A percentile compares a stretch with the other conserved stretches of the same genome.
Conservation (phyloP, 345 rosid genomes). For the Salix udensis region DNA sequence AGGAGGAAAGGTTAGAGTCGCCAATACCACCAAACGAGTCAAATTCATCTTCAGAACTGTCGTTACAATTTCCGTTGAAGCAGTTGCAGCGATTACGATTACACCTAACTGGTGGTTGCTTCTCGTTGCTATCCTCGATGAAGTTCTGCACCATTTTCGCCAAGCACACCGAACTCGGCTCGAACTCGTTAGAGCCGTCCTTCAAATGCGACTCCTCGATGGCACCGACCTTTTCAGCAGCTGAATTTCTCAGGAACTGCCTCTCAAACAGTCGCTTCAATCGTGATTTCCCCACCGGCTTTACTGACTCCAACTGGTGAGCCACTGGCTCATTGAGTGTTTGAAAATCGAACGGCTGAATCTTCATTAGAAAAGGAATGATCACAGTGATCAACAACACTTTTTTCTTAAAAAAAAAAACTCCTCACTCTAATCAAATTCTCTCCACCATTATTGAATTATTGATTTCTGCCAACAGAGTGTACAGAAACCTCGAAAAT, state of each 20-base stretch:
- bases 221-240: conserved; percentile 36
- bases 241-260: conserved; percentile 53
- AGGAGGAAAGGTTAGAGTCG: conserved; percentile 28
- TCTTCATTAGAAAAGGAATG: conserved; percentile 63
- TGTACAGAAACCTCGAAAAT: neutral
- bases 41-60: conserved; percentile 71
- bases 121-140: conserved; percentile 66
- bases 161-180: conserved; percentile 75
- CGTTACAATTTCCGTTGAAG: conserved; percentile 58
- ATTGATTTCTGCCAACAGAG: conserved; percentile 5
- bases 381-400: conserved; percentile 13
- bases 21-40: conserved; percentile 34
- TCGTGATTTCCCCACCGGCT: conserved; percentile 65
- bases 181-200: conserved; percentile 49
- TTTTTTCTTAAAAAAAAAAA: neutral
- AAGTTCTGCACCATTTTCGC: conserved; percentile 73
- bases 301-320: conserved; percentile 39
- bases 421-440: neutral
- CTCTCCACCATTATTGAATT: conserved; percentile 8
- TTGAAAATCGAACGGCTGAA: conserved; percentile 65
- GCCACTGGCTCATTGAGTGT: conserved; percentile 29
- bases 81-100: conserved; percentile 54
- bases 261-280: conserved; percentile 84
- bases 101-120: conserved; percentile 37
- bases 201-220: conserved; percentile 36